A percentile compares a stretch with the other conserved stretches of the same genome.
Conservation (phyloP, 805 yeast genomes). For the Ogataea trehaloabstinens region DNA sequence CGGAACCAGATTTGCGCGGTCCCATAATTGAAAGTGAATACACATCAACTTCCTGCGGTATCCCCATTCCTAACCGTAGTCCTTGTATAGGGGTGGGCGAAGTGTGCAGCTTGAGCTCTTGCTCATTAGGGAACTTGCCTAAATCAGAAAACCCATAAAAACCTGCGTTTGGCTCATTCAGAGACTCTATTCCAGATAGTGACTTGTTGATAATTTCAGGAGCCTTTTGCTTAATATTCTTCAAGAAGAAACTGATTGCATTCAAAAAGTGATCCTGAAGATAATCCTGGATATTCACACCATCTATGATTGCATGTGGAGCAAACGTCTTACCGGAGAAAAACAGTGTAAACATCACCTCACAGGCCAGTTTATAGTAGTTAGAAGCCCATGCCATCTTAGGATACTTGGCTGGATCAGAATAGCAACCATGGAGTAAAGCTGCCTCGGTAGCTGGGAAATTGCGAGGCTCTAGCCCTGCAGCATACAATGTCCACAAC, state of each 20-base stretch:
- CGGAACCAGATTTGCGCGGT: constrained; percentile 61
- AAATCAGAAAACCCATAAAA: constrained; percentile 63
- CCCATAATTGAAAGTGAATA: constrained; percentile 76
- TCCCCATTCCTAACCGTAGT: constrained; percentile 76
- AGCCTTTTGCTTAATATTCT: constrained; percentile 36
- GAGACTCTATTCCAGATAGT: constrained; percentile 76
- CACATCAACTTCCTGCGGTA: constrained; percentile 61
- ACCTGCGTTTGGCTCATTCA: constrained; percentile 86
- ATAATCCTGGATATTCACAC: constrained; percentile 72
- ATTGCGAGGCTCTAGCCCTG: constrained; percentile 78
- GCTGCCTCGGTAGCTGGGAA: constrained; percentile 79
- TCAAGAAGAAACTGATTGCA: constrained; percentile 50
- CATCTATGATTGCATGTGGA: constrained; percentile 72
- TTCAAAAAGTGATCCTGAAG: constrained; percentile 61
- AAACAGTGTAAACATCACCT: constrained; percentile 82
- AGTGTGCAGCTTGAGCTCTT: constrained; percentile 71
- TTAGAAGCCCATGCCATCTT: constrained; percentile 95
- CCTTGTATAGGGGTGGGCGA: constrained; percentile 81
- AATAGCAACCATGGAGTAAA: constrained; percentile 59
- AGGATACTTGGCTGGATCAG: constrained; percentile 50
- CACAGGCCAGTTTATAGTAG: constrained; percentile 69
- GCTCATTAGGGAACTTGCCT: constrained; percentile 51
- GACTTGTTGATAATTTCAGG: constrained; percentile 46
- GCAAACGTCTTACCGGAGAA: constrained; percentile 76
- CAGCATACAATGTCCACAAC: constrained; percentile 86